Evolutionary conservation across 2,329 filamentous ascomycete genomes (phyloP), one percentile per base, ranked within the genome.

Genomic region (Ceratocystis albifundus): DNA sequence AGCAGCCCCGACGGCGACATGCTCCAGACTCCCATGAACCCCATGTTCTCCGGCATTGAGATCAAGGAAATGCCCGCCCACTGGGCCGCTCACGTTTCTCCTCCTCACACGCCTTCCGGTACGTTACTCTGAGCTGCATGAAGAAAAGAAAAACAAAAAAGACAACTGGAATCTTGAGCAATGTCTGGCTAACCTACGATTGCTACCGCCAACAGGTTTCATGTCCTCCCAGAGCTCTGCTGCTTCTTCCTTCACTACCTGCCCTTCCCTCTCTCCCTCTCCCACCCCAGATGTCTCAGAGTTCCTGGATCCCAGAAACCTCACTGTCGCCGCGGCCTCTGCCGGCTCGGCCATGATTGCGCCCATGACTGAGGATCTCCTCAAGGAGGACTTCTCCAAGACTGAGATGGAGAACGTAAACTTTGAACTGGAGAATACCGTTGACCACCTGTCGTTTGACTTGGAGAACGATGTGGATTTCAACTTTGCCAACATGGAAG

Each of bases 301-400:
- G 73, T 95, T 94, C 75, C 96, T 93, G 76, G 92, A 96, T 74
- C 92, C 93, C 44, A 87, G 92, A 73, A 90, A 96, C 74, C 79
- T 96, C 70, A 96, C 89, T 22, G 89, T 96, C 32, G 81, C 78
- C 75, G 81, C 78, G 75, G 76, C 73, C 64, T 74, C 79, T 72
- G 76, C 79, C 69, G 81, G 79, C 71, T 74, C 80, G 48, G 80
- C 77, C 7, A 73, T 81, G 63, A 76, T 80, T 6, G 87, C 87
- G 53, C 82, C 82, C 20, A 77, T 89, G n/a, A 80, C 80, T 63
- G 85, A 88, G 72, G 82, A 86, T 75, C 84, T 88, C 72, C 75
- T 81, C 72, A 79, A 78, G 74, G 76, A 82, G 76, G 75, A 64
- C 15, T 53, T 64, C 17, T n/a, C 5, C 44, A 62, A 73, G 79